Percentiles rank a stretch among this genome's conserved stretches.
Evolutionary conservation across 2,329 filamentous ascomycete genomes (phyloP).

Genomic region (Corniculantispora saksenae): DNA sequence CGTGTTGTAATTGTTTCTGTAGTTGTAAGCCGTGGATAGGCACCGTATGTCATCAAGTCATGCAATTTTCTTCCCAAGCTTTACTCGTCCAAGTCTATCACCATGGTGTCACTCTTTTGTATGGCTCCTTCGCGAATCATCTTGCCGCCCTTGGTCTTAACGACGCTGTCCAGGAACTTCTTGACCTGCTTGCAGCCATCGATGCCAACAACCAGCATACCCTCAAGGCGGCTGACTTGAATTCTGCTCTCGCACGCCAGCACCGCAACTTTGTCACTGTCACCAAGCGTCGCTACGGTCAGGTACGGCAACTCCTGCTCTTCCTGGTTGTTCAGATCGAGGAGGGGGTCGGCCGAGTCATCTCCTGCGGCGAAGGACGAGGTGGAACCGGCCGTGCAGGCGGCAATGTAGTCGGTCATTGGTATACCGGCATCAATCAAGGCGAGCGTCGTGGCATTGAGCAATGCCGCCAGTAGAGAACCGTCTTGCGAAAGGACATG

Average conservation of each 20-base stretch:
- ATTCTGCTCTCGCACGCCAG: conserved; percentile 86
- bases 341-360: conserved; percentile 71
- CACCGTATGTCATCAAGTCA: conserved; percentile 12
- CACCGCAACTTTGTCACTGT: conserved; percentile 73
- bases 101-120: conserved; percentile 49
- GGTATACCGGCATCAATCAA: conserved; percentile 93
- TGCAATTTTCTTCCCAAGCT: background rate
- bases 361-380: conserved; percentile 65
- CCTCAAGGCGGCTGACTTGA: conserved; percentile 79
- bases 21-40: conserved; percentile 7
- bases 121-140: conserved; percentile 61
- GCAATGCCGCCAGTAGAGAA: conserved; percentile 80
- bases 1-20: background rate
- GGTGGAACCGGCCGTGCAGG: conserved; percentile 83
- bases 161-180: conserved; percentile 76
- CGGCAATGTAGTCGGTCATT: conserved; percentile 88
- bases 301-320: conserved; percentile 87
- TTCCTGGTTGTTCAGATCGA: conserved; percentile 78
- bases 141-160: conserved; percentile 68
- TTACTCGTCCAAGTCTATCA: conserved; percentile 48
- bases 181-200: conserved; percentile 89
- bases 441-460: conserved; percentile 90
- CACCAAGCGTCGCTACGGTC: conserved; percentile 79
- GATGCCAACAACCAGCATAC: conserved; percentile 88
- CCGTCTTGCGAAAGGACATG: conserved; percentile 91